Percentiles rank a stretch among this genome's conserved stretches.
Conservation (phyloP, 176 grass and related monocot genomes). For the Zizania latifolia region DNA sequence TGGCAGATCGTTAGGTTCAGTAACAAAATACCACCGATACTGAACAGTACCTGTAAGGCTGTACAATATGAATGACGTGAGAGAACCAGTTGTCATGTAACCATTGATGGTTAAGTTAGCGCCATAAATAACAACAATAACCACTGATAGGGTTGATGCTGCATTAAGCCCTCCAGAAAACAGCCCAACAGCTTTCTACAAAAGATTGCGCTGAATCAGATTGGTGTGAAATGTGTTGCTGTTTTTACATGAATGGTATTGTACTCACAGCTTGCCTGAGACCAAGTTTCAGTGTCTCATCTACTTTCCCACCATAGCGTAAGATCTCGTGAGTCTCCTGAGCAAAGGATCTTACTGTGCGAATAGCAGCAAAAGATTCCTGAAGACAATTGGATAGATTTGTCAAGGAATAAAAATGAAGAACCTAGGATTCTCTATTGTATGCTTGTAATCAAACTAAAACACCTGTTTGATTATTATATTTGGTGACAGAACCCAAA, state of each 20-base stretch:
- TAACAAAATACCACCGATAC: not conserved
- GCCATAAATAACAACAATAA: constrained; percentile 87
- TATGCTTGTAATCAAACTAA: constrained; percentile 16
- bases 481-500: not conserved
- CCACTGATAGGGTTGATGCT: constrained; percentile 79
- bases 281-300: constrained; percentile 85
- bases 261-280: constrained; percentile 91
- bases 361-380: constrained; percentile 96
- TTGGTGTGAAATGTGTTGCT: not conserved
- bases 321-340: constrained; percentile 78
- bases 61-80: constrained; percentile 96
- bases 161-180: constrained; percentile 96
- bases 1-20: not conserved
- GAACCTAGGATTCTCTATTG: not conserved
- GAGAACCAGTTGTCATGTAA: constrained; percentile 91
- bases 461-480: not conserved
- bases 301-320: constrained; percentile 79
- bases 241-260: constrained; percentile 12
- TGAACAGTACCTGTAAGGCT: constrained; percentile 84
- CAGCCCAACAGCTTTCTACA: constrained; percentile 85
- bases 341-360: constrained; percentile 92
- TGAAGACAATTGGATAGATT: constrained; percentile 35
- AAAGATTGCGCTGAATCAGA: constrained; percentile 21
- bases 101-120: constrained; percentile 93
- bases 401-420: constrained; percentile 29